phyloP scores from a whole-genome alignment of 2,329 filamentous ascomycete genomes.

The Monosporascus sp. region DNA sequence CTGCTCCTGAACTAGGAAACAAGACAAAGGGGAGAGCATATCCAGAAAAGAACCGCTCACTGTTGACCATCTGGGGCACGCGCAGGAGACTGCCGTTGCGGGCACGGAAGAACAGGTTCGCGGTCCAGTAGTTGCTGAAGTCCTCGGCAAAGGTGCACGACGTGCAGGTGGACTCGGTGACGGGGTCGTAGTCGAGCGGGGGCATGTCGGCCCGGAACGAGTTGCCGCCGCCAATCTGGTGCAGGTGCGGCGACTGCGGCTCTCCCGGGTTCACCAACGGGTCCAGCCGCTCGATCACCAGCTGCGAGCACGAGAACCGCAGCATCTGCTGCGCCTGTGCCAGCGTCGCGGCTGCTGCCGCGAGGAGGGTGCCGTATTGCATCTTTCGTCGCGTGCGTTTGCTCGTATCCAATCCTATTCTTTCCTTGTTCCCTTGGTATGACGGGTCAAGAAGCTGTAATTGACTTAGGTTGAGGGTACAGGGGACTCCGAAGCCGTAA shows the following conservation, averaged over 20 bases:
- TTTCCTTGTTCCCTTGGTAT: neutral
- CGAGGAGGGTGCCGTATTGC: constrained; percentile 5
- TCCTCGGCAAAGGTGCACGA: constrained; percentile 18
- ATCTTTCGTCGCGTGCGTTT: constrained; percentile 1
- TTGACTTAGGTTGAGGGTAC: no score
- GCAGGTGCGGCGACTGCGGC: constrained; percentile 44
- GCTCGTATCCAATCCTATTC: neutral
- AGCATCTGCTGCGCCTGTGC: constrained; percentile 12
- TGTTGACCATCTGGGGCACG: constrained; percentile 11
- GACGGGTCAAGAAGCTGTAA: no score
- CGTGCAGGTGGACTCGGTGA: constrained; percentile 12
- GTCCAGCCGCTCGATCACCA: constrained; percentile 34
- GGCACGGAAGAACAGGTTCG: constrained; percentile 27
- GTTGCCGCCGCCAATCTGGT: constrained; percentile 46
- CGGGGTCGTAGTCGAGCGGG: constrained; percentile 5
- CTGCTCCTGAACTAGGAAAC: no score
- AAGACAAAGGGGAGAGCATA: no score
- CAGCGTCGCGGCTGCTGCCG: constrained; percentile 5
- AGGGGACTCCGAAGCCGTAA: no score
- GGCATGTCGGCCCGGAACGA: constrained; percentile 26
- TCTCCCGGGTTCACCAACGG: constrained; percentile 26
- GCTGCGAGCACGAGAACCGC: constrained; percentile 39
- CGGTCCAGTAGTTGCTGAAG: constrained; percentile 29
- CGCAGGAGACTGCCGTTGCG: constrained; percentile 27
- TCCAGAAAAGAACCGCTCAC: no score